Evolutionary conservation across 305 asterid genomes (phyloP).

Genomic region (Lippia alba): DNA sequence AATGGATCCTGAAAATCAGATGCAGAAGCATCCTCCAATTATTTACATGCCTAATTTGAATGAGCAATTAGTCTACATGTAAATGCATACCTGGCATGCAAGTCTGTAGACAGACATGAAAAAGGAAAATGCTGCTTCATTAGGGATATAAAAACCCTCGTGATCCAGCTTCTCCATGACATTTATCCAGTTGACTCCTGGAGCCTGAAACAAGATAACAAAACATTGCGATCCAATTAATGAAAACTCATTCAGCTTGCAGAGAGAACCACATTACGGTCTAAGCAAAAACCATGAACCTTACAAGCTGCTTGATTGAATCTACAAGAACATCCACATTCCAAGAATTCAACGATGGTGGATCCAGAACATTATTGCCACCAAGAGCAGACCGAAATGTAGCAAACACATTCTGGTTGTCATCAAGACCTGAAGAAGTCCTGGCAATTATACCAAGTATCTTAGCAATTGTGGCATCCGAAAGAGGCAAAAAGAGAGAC

Average conservation of each 20-base stretch:
- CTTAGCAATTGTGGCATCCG: constrained; percentile 79
- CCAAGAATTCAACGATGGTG: constrained; percentile 68
- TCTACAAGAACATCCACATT: constrained; percentile 80
- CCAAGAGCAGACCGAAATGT: constrained; percentile 85
- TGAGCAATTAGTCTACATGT: constrained; percentile 5
- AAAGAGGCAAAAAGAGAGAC: constrained; percentile 76
- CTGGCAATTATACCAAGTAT: constrained; percentile 79
- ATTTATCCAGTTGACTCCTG: constrained; percentile 75
- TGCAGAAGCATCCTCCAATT: neutral
- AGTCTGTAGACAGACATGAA: constrained; percentile 77
- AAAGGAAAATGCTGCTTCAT: constrained; percentile 83
- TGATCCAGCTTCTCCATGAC: constrained; percentile 91
- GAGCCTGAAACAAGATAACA: constrained; percentile 59
- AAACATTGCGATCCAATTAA: constrained; percentile 14
- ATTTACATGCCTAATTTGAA: constrained; percentile 15
- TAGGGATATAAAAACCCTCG: constrained; percentile 84
- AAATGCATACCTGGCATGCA: constrained; percentile 78
- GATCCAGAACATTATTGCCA: constrained; percentile 52
- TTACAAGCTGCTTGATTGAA: constrained; percentile 88
- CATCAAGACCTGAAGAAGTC: constrained; percentile 76
- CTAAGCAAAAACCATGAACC: constrained; percentile 40
- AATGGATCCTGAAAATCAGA: constrained; percentile 72
- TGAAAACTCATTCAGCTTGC: neutral
- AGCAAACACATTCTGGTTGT: constrained; percentile 66
- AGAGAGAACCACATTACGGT: constrained; percentile 8